Evolutionary conservation across 2,329 filamentous ascomycete species (phyloP), one percentile per base, ranked within the genome.

Genomic region (Camptophora hylomeconis): DNA sequence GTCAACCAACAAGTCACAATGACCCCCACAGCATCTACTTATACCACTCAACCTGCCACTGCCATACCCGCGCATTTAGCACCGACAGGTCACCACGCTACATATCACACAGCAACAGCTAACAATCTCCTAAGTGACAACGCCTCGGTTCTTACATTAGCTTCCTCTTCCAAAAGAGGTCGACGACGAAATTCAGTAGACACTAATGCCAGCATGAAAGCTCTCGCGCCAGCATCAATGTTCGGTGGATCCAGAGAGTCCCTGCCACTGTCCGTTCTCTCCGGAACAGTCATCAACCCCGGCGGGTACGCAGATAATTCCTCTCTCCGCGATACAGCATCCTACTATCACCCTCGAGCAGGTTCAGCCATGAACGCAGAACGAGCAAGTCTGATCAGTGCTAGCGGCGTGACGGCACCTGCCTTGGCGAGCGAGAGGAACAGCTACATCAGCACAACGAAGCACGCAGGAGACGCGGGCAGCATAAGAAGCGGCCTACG

Each of bases 401-500:
- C 75, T 0, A 75, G 77, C 0, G 80, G 79, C 9, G 63, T 72
- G 3, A 39, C 33, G 10, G 69, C 69, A 1, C 74, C 76, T 5
- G 68, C 72, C 8, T 54, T 81, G 5, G 61, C 69, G 5, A 78
- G 77, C 33, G 86, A 93, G 46, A 68, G 86, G 26, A 87, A 79
- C 50, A 92, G 81, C 53, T 70, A 79, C 38, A 87, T 92, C 47
- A 72, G 72, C 35, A 70, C 61, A 45, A n/a, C n/a, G n/a, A 62
- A 63, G 37, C 53, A 48, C 12, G 48, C 51, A 25, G 72, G 67
- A 4, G 82, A 92, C 41, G 80, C 71, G 1, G 73, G 75, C 7
- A 92, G 83, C 47, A 61, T 92, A 17, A 69, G 81, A 30, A 92
- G 82, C 50, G 82, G 80, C 0, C 57, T 78, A 1, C 51, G 81